phyloP scores from a whole-genome alignment of 176 grass and related monocot genomes.

The Phoenix dactylifera region DNA sequence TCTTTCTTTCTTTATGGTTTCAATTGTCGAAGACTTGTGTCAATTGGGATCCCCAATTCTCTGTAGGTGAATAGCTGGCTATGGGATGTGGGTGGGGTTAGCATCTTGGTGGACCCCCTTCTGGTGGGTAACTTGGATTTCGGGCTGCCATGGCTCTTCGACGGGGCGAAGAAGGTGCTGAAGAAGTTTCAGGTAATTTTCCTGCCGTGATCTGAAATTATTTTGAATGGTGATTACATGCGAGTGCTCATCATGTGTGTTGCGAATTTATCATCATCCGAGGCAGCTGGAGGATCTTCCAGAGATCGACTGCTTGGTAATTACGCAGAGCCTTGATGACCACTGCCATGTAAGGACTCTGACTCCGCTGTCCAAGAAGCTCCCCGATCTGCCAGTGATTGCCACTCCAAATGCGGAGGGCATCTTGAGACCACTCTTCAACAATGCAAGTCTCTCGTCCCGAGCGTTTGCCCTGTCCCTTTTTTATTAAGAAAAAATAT shows the following conservation, averaged over 20 bases:
- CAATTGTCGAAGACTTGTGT: too few species aligned
- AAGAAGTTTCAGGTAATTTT: constrained; percentile 24
- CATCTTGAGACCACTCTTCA: constrained; percentile 38
- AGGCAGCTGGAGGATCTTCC: constrained; percentile 37
- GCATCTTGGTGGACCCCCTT: constrained; percentile 73
- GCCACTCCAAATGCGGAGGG: constrained; percentile 71
- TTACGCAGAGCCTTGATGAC: constrained; percentile 94
- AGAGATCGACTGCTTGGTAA: constrained; percentile 55
- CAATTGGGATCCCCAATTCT: background rate
- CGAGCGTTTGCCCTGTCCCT: too few species aligned
- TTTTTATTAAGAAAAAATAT: too few species aligned
- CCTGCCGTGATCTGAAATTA: background rate
- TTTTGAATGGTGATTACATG: background rate
- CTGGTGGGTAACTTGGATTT: constrained; percentile 88
- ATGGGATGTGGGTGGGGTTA: constrained; percentile 55
- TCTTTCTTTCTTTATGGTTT: too few species aligned
- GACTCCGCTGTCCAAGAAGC: constrained; percentile 33
- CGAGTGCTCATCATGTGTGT: background rate
- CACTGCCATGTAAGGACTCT: constrained; percentile 83
- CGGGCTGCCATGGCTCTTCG: constrained; percentile 66
- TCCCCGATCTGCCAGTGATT: constrained; percentile 47
- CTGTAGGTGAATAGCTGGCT: constrained; percentile 80
- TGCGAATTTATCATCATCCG: background rate
- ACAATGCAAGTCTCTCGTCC: constrained; percentile 20
- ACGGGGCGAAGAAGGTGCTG: constrained; percentile 66